Evolutionary conservation across 768 basidiomycete species (phyloP), one percentile per base, ranked within the genome.

Genomic region (Udeniomyces megalosporus): DNA sequence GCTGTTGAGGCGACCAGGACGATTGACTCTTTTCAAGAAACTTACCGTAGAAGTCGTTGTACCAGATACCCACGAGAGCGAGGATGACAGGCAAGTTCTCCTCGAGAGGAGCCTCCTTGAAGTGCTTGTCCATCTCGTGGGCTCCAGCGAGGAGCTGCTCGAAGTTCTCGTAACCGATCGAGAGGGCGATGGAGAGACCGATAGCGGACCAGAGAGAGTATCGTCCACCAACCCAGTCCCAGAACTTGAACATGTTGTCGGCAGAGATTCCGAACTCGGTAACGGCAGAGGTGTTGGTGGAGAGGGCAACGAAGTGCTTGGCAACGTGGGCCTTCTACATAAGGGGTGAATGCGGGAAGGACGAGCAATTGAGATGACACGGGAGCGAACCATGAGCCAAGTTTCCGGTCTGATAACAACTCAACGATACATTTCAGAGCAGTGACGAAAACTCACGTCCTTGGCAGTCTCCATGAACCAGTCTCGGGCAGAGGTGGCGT

Each of bases 161-260:
- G 73, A 97, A 97, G 79, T 92, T 87, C 42, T 95, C 86, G 72
- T 82, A 95, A 3, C 95, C 95, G 69, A 97, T 86, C 50, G 83
- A 85, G 55, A 97, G 77, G 44, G 88, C 86, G 75, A 99, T 97
- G 49, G 88, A 87, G 63, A 97, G 79, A 63, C 95, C 95, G 68
- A 99, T 96, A 32, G 95, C 93, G 66, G 88, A 91, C 93, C 95
- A 97, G 67, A 99, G 79, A 69, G 86, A 90, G 81, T 99, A 99
- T 66, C 93, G 82, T 29, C 95, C 95, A 66, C 95, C 95, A 66
- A 99, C 95, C 95, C 95, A 99, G 75, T 97, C 95, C 93, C 93
- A 99, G 82, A 99, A 97, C 72, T 86, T 84, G 82, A 99, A 99
- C 92, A 99, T 99, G 77, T 96, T 96, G 68, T 80, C 80, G 64